These are phyloP conservation scores for Leucocoprinus birnbaumii DNA, from an alignment of 768 basidiomycete species.

Conservation along the genomic window DNA sequence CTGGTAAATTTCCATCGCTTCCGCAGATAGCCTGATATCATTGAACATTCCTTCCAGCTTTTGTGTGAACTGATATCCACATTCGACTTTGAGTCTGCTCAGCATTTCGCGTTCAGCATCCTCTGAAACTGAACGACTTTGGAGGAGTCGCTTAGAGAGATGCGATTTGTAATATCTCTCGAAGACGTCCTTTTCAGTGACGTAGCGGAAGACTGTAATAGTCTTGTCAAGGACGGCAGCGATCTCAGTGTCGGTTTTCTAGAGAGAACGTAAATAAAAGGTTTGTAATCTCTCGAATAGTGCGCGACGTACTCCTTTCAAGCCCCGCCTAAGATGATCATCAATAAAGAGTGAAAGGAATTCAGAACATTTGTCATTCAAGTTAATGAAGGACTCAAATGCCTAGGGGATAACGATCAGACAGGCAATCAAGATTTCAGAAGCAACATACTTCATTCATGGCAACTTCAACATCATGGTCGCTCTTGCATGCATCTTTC, in stretches of 20 bases:
- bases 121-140: conserved; percentile 87
- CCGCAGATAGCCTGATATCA: conserved; percentile 87
- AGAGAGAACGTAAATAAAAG: conserved; percentile 11
- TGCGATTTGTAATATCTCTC: conserved; percentile 98
- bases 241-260: conserved; percentile 96
- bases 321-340: conserved; percentile 90
- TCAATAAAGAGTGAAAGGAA: conserved; percentile 97
- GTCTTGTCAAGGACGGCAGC: conserved; percentile 92
- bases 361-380: conserved; percentile 84
- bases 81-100: conserved; percentile 94
- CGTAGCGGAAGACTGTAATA: conserved; percentile 91
- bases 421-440: neutral
- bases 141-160: conserved; percentile 88
- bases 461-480: conserved; percentile 75
- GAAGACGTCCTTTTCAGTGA: conserved; percentile 95
- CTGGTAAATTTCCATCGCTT: conserved; percentile 77
- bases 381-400: conserved; percentile 89
- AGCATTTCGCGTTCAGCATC: conserved; percentile 98
- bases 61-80: conserved; percentile 95
- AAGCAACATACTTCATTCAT: conserved; percentile 71
- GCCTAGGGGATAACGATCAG: conserved; percentile 54
- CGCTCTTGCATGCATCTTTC: conserved; percentile 63
- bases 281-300: neutral
- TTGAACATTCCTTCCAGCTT: conserved; percentile 99
- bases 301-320: conserved; percentile 67